Conservation (phyloP, 176 grass and related monocot genomes). For the Eragrostis nindensis region DNA sequence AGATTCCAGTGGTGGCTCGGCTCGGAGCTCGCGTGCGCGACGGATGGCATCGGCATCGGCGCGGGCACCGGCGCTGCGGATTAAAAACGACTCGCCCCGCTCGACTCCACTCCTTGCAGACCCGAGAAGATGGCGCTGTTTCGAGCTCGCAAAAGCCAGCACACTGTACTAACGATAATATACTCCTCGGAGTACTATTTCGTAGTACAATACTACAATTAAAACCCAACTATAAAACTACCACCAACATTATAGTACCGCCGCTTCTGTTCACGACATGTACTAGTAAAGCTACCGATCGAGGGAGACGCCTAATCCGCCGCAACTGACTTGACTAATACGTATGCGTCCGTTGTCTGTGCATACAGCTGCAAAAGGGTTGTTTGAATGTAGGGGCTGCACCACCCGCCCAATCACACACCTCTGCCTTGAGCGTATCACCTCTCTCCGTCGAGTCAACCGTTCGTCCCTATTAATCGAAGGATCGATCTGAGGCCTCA, state of each 20-base stretch:
- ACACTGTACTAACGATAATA: not conserved
- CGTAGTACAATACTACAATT: not conserved
- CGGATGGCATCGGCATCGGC: slow-evolving; percentile 7
- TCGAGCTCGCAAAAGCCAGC: slow-evolving; percentile 36
- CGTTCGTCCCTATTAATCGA: not conserved
- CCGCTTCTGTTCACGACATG: not conserved
- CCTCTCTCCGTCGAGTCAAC: not conserved
- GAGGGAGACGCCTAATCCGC: not conserved
- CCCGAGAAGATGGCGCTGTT: slow-evolving; percentile 43
- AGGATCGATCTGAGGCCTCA: not conserved
- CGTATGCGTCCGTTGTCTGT: too few species aligned
- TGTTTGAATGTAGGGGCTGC: not conserved
- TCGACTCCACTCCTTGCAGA: slow-evolving; percentile 32
- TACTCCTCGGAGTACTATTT: not conserved
- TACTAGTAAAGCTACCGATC: not conserved
- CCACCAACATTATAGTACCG: not conserved
- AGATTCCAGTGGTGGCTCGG: not conserved
- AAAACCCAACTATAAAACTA: not conserved
- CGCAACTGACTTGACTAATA: slow-evolving; percentile 15
- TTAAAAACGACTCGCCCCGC: slow-evolving; percentile 35
- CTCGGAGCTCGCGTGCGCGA: not conserved
- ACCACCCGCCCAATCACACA: slow-evolving; percentile 10
- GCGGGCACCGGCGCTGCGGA: not conserved
- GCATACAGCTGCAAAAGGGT: not conserved
- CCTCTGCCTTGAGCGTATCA: slow-evolving; percentile 26